Evolutionary conservation across 768 basidiomycete genomes (phyloP), one percentile per base, ranked within the genome.

Genomic region (Coprinopsis strossmayeri): DNA sequence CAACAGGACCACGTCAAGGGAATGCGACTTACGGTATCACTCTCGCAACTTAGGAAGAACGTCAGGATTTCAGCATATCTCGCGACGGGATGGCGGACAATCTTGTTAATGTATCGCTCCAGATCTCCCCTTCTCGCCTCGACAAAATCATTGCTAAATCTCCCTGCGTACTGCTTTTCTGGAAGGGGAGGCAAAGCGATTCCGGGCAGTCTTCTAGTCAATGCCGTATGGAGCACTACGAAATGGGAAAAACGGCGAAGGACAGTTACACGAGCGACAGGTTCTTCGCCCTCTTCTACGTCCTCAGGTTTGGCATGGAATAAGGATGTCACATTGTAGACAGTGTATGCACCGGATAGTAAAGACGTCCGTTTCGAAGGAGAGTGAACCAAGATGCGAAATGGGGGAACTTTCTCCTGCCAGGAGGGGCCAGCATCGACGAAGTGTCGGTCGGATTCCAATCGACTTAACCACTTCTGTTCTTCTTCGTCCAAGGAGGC

Each of bases 171-270:
- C 55, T 87, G 84, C 59, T 91, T 91, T 61, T 90, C 88, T 0
- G 91, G 91, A 5, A 93, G 72, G 0, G 87, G 85, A 0, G 91
- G 89, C 1, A 93, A 70, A 2, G 81, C 81, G 24, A 92, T 78
- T 0, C 86, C 86, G 4, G 87, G 87, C 2, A 91, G 76, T 5
- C 82, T 72, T 20, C 80, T 70, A 17, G 74, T 70, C 41, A 94
- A 66, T 7, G 83, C 79, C 1, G 84, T 81, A 54, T 91, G 84
- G 25, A 94, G 72, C 43, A 82, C 73, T 23, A 84, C 79, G 56
- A 94, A 94, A 50, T 92, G 86, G 2, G 89, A 90, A 67, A 87
- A 94, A 5, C 91, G 82, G 10, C 91, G 75, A 30, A 84, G 72
- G 30, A 92, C 90, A 0, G 84, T 90, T 51, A 91, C 77, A 26